These are phyloP conservation scores for Diutina scorzettiae DNA, from an alignment of 1,139 yeast genomes.

Conservation along the genomic window DNA sequence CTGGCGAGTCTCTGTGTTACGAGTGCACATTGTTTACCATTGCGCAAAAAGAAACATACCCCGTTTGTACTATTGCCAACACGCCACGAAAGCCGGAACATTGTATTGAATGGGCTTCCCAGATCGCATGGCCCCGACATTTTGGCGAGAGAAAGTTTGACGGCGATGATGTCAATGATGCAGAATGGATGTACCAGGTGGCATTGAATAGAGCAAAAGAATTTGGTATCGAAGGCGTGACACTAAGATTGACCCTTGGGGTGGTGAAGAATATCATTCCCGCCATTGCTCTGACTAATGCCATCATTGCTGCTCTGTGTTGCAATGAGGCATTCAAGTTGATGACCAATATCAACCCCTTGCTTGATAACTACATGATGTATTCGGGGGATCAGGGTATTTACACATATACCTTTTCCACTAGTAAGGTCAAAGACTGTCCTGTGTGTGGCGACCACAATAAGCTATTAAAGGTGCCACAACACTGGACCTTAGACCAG, in stretches of 20 bases:
- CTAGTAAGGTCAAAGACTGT: constrained; percentile 49
- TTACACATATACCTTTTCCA: constrained; percentile 60
- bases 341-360: constrained; percentile 56
- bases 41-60: constrained; percentile 61
- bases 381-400: constrained; percentile 73
- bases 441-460: constrained; percentile 59
- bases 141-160: constrained; percentile 43
- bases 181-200: constrained; percentile 48
- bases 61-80: constrained; percentile 89
- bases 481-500: constrained; percentile 34
- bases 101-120: constrained; percentile 86
- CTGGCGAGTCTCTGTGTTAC: constrained; percentile 79
- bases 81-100: constrained; percentile 92
- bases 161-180: constrained; percentile 58
- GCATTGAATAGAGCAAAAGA: constrained; percentile 49
- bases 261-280: constrained; percentile 90
- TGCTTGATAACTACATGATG: constrained; percentile 73
- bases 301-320: constrained; percentile 84
- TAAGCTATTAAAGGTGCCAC: constrained; percentile 19
- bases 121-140: constrained; percentile 56
- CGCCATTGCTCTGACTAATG: constrained; percentile 89
- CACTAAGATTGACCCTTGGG: constrained; percentile 63
- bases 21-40: constrained; percentile 81
- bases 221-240: constrained; percentile 64
- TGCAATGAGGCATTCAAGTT: constrained; percentile 81